Conservation (phyloP, 169 alveolate species). For the Cryptosporidium bovis region DNA sequence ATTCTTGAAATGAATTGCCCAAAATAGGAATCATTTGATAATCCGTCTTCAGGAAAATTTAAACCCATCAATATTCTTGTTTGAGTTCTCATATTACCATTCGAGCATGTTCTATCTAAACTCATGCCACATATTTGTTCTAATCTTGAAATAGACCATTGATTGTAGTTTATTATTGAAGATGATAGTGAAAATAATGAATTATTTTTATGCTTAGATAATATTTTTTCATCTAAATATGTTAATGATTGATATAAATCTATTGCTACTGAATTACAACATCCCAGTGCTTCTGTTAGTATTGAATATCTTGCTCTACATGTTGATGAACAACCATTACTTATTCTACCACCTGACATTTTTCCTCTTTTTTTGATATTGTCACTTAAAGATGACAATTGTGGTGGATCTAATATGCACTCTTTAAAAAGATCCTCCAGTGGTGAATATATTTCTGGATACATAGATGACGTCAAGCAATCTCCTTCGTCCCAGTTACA, state of each 20-base stretch:
- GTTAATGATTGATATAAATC: constrained; percentile 58
- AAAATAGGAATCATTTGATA: constrained; percentile 13
- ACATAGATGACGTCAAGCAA: constrained; percentile 78
- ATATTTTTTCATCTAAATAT: constrained; percentile 3
- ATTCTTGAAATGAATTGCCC: constrained; percentile 3
- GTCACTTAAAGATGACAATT: background rate
- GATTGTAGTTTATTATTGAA: background rate
- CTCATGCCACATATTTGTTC: constrained; percentile 79
- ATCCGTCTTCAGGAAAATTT: constrained; percentile 15
- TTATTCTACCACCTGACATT: background rate
- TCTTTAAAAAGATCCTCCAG: constrained; percentile 56
- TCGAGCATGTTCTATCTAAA: constrained; percentile 78
- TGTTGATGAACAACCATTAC: constrained; percentile 13
- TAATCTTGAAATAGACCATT: constrained; percentile 76
- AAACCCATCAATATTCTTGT: constrained; percentile 7
- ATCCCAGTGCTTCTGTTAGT: constrained; percentile 57
- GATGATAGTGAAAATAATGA: background rate
- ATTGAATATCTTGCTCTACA: constrained; percentile 59
- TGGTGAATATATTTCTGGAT: constrained; percentile 75
- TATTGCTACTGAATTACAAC: constrained; percentile 46
- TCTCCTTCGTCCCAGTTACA: constrained; percentile 82
- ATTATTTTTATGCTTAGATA: background rate
- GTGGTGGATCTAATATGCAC: background rate
- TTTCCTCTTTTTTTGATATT: background rate
- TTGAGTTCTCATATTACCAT: constrained; percentile 73